phyloP scores from a whole-genome alignment of 495 filamentous ascomycete genomes.

The Aspergillus asperescens region DNA sequence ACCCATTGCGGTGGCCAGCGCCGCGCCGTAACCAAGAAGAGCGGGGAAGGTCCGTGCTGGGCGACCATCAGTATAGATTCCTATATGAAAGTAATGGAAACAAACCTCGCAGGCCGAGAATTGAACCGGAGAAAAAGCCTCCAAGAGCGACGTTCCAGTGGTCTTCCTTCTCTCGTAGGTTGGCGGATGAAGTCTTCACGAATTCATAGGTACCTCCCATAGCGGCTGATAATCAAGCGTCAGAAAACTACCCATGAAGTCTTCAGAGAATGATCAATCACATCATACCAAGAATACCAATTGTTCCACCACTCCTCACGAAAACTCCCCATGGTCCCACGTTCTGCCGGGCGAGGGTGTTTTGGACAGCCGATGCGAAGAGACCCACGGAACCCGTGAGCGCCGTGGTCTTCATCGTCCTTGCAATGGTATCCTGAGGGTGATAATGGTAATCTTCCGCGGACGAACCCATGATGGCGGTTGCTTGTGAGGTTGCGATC shows the following conservation, averaged over 20 bases:
- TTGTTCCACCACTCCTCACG: slow-evolving; percentile 61
- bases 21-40: slow-evolving; percentile 71
- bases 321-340: slow-evolving; percentile 72
- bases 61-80: neutral
- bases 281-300: slow-evolving; percentile 59
- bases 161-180: slow-evolving; percentile 72
- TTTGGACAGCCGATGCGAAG: slow-evolving; percentile 72
- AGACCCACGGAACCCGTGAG: slow-evolving; percentile 64
- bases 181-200: slow-evolving; percentile 63
- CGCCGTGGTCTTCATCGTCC: slow-evolving; percentile 57
- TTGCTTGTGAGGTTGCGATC: slow-evolving; percentile 19
- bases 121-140: slow-evolving; percentile 65
- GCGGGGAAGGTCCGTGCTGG: slow-evolving; percentile 70
- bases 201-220: slow-evolving; percentile 79
- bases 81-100: neutral
- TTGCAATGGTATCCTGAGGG: slow-evolving; percentile 70
- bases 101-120: slow-evolving; percentile 62
- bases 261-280: neutral
- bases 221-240: slow-evolving; percentile 52
- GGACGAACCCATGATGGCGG: slow-evolving; percentile 44
- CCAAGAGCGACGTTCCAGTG: slow-evolving; percentile 63
- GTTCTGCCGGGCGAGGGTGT: slow-evolving; percentile 74
- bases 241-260: slow-evolving; percentile 12
- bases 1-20: slow-evolving; percentile 57
- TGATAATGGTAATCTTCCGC: slow-evolving; percentile 57